These are phyloP conservation scores for Metarhizium humberi DNA, from an alignment of 2,329 filamentous ascomycete species.

Conservation along the genomic window DNA sequence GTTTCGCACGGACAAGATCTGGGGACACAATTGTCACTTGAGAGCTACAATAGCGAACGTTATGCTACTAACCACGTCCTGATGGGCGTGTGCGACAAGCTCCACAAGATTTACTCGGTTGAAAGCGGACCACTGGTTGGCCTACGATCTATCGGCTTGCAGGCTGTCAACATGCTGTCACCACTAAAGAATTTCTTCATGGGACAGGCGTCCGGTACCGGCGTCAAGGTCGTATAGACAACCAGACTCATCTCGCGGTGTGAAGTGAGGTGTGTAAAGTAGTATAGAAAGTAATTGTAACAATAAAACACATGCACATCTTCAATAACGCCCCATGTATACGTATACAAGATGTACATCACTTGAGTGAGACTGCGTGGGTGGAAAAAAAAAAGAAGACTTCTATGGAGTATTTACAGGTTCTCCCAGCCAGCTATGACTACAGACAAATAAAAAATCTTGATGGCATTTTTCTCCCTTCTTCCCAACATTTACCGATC, in stretches of 20 bases:
- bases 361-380: background rate
- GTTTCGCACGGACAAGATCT: conserved; percentile 81
- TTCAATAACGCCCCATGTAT: background rate
- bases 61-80: conserved; percentile 76
- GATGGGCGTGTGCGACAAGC: conserved; percentile 74
- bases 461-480: conserved; percentile 19
- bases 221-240: conserved; percentile 32
- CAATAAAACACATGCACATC: background rate
- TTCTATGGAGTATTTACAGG: conserved; percentile 27
- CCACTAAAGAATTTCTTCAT: conserved; percentile 81
- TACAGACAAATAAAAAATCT: conserved; percentile 28
- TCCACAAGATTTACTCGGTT: conserved; percentile 87
- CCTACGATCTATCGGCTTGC: conserved; percentile 67
- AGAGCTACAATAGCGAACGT: conserved; percentile 70
- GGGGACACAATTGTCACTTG: conserved; percentile 67
- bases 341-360: background rate
- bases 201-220: conserved; percentile 55
- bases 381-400: conserved; percentile 16
- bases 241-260: background rate
- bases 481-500: conserved; percentile 38
- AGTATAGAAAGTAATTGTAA: background rate
- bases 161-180: conserved; percentile 63
- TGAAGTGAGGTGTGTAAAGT: background rate
- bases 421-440: conserved; percentile 28
- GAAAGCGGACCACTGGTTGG: conserved; percentile 71